A percentile compares a stretch with the other conserved stretches of the same genome.
These are phyloP conservation scores for Torulaspora maleeae DNA, from an alignment of 805 yeast genomes.

Conservation along the genomic window DNA sequence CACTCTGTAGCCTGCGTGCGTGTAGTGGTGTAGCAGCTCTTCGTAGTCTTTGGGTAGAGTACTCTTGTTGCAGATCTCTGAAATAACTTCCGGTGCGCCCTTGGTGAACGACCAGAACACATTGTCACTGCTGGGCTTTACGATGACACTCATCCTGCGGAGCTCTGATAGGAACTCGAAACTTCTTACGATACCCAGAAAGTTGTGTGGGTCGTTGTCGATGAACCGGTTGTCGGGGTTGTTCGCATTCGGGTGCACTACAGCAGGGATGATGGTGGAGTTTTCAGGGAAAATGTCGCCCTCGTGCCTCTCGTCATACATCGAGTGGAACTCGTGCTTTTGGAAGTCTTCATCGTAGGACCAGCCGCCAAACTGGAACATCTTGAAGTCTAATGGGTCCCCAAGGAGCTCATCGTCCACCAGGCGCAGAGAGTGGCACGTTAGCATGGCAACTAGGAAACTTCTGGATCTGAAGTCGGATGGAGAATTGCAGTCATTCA, in stretches of 20 bases:
- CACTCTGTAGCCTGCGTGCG: conserved; percentile 91
- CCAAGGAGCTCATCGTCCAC: conserved; percentile 82
- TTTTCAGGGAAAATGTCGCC: conserved; percentile 41
- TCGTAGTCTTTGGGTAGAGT: conserved; percentile 73
- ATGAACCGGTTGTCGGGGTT: conserved; percentile 34
- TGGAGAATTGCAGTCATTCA: conserved; percentile 32
- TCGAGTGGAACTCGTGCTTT: conserved; percentile 36
- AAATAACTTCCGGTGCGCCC: conserved; percentile 96
- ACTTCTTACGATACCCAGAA: conserved; percentile 46
- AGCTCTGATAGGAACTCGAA: conserved; percentile 82
- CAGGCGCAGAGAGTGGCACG: conserved; percentile 82
- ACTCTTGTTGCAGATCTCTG: conserved; percentile 64
- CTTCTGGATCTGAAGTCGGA: conserved; percentile 28
- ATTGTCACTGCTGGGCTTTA: conserved; percentile 42
- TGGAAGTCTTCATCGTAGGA: conserved; percentile 61
- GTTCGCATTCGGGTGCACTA: conserved; percentile 42
- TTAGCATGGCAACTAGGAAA: conserved; percentile 40
- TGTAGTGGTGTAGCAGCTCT: conserved; percentile 71
- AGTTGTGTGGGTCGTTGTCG: conserved; percentile 35
- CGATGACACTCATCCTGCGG: conserved; percentile 86
- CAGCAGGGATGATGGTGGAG: conserved; percentile 44
- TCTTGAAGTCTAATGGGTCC: conserved; percentile 88
- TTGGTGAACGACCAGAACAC: conserved; percentile 61
- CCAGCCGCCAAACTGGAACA: conserved; percentile 90
- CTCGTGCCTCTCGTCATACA: conserved; percentile 39